Conservation (phyloP, 495 filamentous ascomycete genomes). For the Tuber umbilicatum region DNA sequence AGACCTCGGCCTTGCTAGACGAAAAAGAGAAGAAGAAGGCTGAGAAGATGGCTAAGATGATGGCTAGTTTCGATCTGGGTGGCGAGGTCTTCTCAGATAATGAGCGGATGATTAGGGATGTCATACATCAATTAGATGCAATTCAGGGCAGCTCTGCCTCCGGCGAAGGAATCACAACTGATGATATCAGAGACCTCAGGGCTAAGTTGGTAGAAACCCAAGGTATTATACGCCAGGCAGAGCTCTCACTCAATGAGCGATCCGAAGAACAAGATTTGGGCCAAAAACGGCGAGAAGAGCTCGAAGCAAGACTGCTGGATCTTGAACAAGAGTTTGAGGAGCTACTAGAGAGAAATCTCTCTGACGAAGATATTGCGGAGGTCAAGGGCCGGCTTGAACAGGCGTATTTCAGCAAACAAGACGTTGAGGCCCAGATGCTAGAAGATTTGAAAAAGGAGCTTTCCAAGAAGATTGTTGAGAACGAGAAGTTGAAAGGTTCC, state of each 20-base stretch:
- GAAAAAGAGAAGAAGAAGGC: slow-evolving; percentile 98
- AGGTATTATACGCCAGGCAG: slow-evolving; percentile 86
- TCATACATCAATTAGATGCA: slow-evolving; percentile 72
- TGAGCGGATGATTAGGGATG: slow-evolving; percentile 70
- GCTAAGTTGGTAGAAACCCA: slow-evolving; percentile 77
- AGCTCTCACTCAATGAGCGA: slow-evolving; percentile 68
- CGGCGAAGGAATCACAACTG: slow-evolving; percentile 72
- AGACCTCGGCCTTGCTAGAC: slow-evolving; percentile 76
- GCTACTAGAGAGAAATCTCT: slow-evolving; percentile 70
- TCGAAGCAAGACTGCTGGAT: slow-evolving; percentile 64
- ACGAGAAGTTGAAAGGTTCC: slow-evolving; percentile 62
- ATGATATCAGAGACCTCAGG: slow-evolving; percentile 69
- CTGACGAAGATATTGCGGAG: slow-evolving; percentile 70
- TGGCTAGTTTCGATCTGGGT: slow-evolving; percentile 93
- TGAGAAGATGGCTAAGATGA: slow-evolving; percentile 99
- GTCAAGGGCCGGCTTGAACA: slow-evolving; percentile 71
- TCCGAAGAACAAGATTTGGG: slow-evolving; percentile 57
- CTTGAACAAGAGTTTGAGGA: slow-evolving; percentile 77
- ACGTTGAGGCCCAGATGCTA: slow-evolving; percentile 60
- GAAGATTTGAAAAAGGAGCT: slow-evolving; percentile 70
- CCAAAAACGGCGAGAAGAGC: slow-evolving; percentile 58
- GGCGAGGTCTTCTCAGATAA: slow-evolving; percentile 86
- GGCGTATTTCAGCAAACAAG: slow-evolving; percentile 65
- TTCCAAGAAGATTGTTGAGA: slow-evolving; percentile 64
- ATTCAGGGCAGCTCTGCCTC: slow-evolving; percentile 67